Base-by-base conservation (phyloP, 1,139 yeast species). In the Saccharomycopsis crataegensis region DNA sequence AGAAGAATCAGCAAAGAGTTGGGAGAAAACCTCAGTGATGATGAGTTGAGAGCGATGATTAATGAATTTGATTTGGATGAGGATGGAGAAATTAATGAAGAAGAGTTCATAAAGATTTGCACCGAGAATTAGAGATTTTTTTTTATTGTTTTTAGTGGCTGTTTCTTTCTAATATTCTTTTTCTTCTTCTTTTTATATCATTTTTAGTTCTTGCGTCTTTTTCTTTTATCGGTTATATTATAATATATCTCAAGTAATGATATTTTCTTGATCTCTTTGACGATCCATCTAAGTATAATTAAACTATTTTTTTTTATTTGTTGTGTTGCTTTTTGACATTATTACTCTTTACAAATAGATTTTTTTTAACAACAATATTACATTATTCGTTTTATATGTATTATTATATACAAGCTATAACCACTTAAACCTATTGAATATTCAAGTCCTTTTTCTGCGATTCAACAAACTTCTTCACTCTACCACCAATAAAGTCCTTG, bases 41-140 rank as follows among this genome's bases (percentile, higher is more conserved):
- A 90, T 57, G 99, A 94, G 64, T 74, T 94, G 55, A 78, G 86
- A 60, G 97, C 98, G 11, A 93, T 94, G 99, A 93, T 94, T 60
- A 97, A 91, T 59, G 99, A 93, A 69, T 94, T 94, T 65, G 99
- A 94, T 69, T 72, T 93, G 57, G 98, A 94, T 67, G 96, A 88
- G 59, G 99, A 94, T 67, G 99, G 98, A 49, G 96, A 87, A 62
- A 90, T 94, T 62, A 86, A 85, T 62, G 94, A 88, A 64, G 93
- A 89, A 59, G 99, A 94, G 71, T 94, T 93, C 67, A 87, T 89
- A 58, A 86, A 87, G 58, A 89, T 91, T 49, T 89, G 96, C 66
- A 82, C 89, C 33, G 96, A 89, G 60, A 67, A 67, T 53, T 56
- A 43, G 14, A 6, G 22, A 37, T 16, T 32, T 4, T n/a, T 46